Percentiles rank a stretch among this genome's conserved stretches.
Evolutionary conservation across 2,329 filamentous ascomycete species (phyloP).

Genomic region (Trichoderma koningiopsis): DNA sequence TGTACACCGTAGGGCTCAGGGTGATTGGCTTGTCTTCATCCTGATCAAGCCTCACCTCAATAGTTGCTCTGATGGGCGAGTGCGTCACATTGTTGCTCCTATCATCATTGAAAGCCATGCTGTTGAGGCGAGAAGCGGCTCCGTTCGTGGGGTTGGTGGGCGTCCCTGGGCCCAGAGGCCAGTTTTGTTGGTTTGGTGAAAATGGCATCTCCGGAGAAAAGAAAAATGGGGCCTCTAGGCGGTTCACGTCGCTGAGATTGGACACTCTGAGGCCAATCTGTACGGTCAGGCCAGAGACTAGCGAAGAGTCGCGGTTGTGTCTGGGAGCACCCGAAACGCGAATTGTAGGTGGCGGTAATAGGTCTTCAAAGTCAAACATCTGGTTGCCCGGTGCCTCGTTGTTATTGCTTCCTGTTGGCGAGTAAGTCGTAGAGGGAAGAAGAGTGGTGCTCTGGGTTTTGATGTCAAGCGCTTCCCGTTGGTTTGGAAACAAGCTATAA

Average conservation of each 20-base stretch:
- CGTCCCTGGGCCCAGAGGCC: constrained; percentile 17
- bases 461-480: constrained; percentile 8
- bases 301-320: constrained; percentile 62
- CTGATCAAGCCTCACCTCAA: constrained; percentile 27
- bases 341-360: constrained; percentile 48
- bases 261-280: constrained; percentile 72
- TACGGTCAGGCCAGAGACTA: constrained; percentile 67
- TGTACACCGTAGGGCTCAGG: constrained; percentile 57
- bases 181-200: neutral
- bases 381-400: neutral
- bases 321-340: constrained; percentile 38
- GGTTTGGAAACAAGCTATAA: constrained; percentile 30
- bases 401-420: constrained; percentile 8
- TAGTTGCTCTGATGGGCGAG: constrained; percentile 41
- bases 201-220: neutral
- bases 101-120: neutral
- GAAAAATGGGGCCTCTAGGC: constrained; percentile 29
- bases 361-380: constrained; percentile 12
- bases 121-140: constrained; percentile 1
- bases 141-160: neutral
- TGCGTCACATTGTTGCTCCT: constrained; percentile 28
- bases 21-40: constrained; percentile 38
- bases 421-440: constrained; percentile 40
- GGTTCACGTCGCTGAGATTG: constrained; percentile 54
- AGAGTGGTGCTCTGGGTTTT: constrained; percentile 39